Base-by-base conservation (phyloP, 495 filamentous ascomycete species). In the Wilcoxina mikolae region DNA sequence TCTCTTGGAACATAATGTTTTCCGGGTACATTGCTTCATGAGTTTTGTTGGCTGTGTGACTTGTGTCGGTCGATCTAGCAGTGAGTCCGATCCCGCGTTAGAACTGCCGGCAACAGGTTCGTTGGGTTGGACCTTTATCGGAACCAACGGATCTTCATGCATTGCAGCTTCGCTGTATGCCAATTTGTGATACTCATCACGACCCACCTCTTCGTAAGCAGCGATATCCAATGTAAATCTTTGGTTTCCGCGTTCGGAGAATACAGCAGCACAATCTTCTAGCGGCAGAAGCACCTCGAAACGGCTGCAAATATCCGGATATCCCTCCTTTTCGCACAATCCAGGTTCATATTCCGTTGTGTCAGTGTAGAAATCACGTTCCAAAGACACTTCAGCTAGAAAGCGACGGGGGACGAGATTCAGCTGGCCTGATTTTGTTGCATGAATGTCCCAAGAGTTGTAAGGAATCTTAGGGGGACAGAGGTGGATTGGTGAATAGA, bases 221-320 rank as follows among this genome's bases (percentile, higher is more conserved):
- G 56, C 58, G 10, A 60, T 55, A 28, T 60, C 56, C 11, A 60
- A 49, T 15, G 56, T 44, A 26, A 60, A 58, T 2, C 56, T 42
- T 20, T 55, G 45, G 48, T 54, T 60, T 0, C 55, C 43, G 11
- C 58, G 48, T 17, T 60, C 53, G 9, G 58, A 60, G 26, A 60
- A 60, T n/a, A 56, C 58, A 1, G 58, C 55, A 20, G 56, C 53
- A 7, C 58, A 60, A 26, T 59, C 49, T 15, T 60, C 58, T 49
- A 58, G 56, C 3, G 58, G 58, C 10, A 60, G 44, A 38, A 60
- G 58, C 20, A 60, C 58, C 55, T 60, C 58, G 10, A 60, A 60
- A 9, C 58, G 50, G 26, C 58, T 49, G 28, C 58, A 60, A 17
- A 55, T 49, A 9, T 59, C 58, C 18, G 54, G 52, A 39, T 51